Evolutionary conservation across 2,329 filamentous ascomycete genomes (phyloP), one percentile per base, ranked within the genome.

Genomic region (Pseudogymnoascus destructans): DNA sequence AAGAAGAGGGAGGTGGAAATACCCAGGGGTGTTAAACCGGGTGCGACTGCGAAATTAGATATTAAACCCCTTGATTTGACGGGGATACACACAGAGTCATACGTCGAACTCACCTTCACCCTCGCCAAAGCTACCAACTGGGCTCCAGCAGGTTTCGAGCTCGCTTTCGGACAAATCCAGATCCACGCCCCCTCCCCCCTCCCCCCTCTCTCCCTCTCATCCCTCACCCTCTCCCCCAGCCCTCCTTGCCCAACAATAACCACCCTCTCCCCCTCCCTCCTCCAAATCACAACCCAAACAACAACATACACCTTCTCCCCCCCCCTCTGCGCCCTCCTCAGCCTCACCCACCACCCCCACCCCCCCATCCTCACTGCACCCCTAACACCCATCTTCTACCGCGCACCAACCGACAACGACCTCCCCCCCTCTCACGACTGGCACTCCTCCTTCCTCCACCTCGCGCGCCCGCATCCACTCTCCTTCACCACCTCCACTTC

Each of bases 331-430:
- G 68, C 66, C 1, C 67, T 79, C 8, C 66, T 66, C 4, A 75
- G 70, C 58, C 74, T 77, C 69, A 70, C 66, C 10, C 69, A 74
- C 10, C 63, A 66, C 1, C 30, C 57, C 5, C 63, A 61, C 9
- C 58, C 61, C 19, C 75, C 76, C 62, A 65, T 78, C 23, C 70
- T 80, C 55, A 73, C 72, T 2, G 66, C 73, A 32, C 74, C 76
- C 0, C 63, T 76, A 2, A 62, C 69, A 1, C 72, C 84, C 33
- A 74, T 76, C 61, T 79, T 87, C 66, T 86, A 83, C 72, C 81
- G 84, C 36, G 79, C 84, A 0, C 74, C 78, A 35, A 86, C 83
- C 0, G 81, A 86, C 70, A 86, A 86, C 66, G 84, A 87, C 66
- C 73, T 74, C 3, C 77, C 77, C 0, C 72, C 73, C 5, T 70